Evolutionary conservation across 768 basidiomycete species (phyloP).

Genomic region (Pilatotrama ljubarskyi): DNA sequence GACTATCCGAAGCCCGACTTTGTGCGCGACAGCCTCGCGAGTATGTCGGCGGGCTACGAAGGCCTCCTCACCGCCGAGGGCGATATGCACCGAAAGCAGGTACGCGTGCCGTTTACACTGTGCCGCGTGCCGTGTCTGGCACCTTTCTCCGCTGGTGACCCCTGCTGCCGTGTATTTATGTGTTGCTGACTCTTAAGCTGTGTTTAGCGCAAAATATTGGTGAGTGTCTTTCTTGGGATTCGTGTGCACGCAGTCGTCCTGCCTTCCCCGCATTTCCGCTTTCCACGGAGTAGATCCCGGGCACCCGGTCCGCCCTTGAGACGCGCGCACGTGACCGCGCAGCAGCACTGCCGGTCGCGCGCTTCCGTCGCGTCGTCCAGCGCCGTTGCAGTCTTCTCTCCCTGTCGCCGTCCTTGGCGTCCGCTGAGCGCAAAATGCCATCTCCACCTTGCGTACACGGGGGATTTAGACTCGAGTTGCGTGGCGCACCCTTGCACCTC

Average conservation of each 20-base stretch:
- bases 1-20: slow-evolving; percentile 65
- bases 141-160: no score
- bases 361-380: slow-evolving; percentile 6
- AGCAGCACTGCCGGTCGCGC: slow-evolving; percentile 4
- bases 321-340: slow-evolving; percentile 18
- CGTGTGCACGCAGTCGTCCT: no score
- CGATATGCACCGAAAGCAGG: slow-evolving; percentile 56
- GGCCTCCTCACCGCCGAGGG: slow-evolving; percentile 56
- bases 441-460: neutral
- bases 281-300: neutral
- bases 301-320: neutral
- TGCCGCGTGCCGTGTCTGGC: no score
- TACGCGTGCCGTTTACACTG: slow-evolving; percentile 18
- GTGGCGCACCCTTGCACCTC: no score
- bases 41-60: slow-evolving; percentile 51
- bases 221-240: slow-evolving; percentile 32
- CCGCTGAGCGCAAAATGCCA: neutral
- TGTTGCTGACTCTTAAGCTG: neutral
- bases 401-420: slow-evolving; percentile 2
- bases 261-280: slow-evolving; percentile 11
- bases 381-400: neutral
- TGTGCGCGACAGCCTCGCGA: slow-evolving; percentile 49
- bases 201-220: slow-evolving; percentile 50
- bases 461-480: no score
- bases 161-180: no score